Evolutionary conservation across 2,329 filamentous ascomycete species (phyloP), one percentile per base, ranked within the genome.

Genomic region (Cercospora berteroae): DNA sequence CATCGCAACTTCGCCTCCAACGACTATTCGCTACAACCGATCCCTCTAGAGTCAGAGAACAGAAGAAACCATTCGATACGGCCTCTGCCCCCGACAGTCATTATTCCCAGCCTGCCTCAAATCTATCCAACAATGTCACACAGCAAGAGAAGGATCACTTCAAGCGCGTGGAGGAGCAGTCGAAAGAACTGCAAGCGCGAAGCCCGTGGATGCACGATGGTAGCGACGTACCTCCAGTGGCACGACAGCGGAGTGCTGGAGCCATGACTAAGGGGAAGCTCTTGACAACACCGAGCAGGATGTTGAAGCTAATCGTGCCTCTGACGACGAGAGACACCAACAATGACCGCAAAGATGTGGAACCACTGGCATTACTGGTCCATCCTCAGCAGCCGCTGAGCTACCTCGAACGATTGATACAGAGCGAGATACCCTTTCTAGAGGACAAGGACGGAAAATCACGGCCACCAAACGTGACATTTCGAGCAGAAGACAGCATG

Each of bases 321-420:
- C 83, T 96, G 27, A 88, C 87, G 0, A 89, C 86, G 0, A 80
- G 83, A 56, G 87, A 89, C 65, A 82, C 83, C 31, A 85, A 87
- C 69, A 80, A 81, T 1, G 86, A 89, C 69, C 83, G 88, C 65
- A 89, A 90, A 78, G 85, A 89, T 58, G 88, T 94, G n/a, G 91
- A 96, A 73, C 93, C 93, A 0, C 83, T 97, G 12, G 93, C 93
- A 0, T 85, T 97, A 0, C 87, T 97, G 2, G 86, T 97, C 0
- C 94, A 97, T 73, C 93, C 94, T 0, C 92, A 96, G 69, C 94
- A 97, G 76, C 94, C 94, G 0, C 84, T 97, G 3, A 96, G 92
- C 8, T 96, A 97, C 77, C 88, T 97, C 50, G 92, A 96, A 78
- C 88, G 92, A 8, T 82, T 97, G 3, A 94, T 97, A 57, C 94